Base-by-base conservation (phyloP, 306 rosid genomes). In the Comarum palustre region DNA sequence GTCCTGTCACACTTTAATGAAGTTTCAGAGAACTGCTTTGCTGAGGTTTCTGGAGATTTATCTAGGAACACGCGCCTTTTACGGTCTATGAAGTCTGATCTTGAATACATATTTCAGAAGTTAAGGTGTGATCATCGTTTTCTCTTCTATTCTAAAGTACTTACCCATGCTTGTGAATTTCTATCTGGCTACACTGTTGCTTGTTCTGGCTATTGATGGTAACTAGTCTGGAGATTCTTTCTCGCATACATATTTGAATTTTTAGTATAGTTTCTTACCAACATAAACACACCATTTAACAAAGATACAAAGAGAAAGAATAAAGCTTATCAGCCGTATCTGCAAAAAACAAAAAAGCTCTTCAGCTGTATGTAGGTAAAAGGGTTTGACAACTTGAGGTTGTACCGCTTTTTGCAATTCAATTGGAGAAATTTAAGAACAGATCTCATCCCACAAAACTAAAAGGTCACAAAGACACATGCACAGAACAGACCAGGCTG, bases 1-100 rank as follows among this genome's bases (percentile, higher is more conserved):
- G 97, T 91, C 0, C 82, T 94, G 67, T 85, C 97, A 0, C 97
- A 94, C 81, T 94, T 89, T 62, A 94, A 88, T 54, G 99, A 94
- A 24, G 87, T 85, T 85, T 94, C 96, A 57, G 93, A 89, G 73
- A 61, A 91, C 62, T 88, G 96, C 75, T 91, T 66, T 51, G 66
- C 88, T n/a, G 89, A 87, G 76, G 85, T 87, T 81, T 85, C 93
- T 51, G 96, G 88, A 58, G 97, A 94, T 61, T 77, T 89, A 52
- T 64, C 86, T 0, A 83, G 79, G 73, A 85, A 91, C 76, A 86
- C 97, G 10, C 89, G 95, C 41, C 57, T 81, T 0, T 77, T 94
- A 47, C 86, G 81, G 74, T 91, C 96, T 41, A 85, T 91, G 84
- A 94, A 94, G 74, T 78, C 95, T 46, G 99, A 94, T 70, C 96